These are phyloP conservation scores for Colletotrichum viniferum DNA, from an alignment of 2,329 filamentous ascomycete genomes.

Conservation along the genomic window DNA sequence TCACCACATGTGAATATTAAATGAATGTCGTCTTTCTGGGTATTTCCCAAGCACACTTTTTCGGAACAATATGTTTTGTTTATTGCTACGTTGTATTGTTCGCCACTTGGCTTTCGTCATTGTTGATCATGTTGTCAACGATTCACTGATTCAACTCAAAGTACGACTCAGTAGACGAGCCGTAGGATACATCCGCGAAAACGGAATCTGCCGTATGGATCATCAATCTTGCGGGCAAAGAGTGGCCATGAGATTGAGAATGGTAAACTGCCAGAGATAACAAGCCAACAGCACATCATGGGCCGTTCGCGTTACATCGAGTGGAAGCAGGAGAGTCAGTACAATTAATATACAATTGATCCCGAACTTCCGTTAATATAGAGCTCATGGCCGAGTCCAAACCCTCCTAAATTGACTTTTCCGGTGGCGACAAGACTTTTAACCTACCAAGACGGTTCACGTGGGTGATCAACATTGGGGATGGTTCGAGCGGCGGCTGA, in stretches of 20 bases:
- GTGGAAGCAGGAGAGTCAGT: background rate
- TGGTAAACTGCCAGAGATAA: background rate
- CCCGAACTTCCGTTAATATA: background rate
- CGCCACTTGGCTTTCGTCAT: background rate
- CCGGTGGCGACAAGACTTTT: background rate
- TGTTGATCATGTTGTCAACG: background rate
- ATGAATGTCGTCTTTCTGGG: background rate
- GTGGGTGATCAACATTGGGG: background rate
- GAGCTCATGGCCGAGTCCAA: background rate
- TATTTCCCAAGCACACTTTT: background rate
- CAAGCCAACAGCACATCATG: background rate
- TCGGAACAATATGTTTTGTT: background rate
- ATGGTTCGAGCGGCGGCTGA: background rate
- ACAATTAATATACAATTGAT: background rate
- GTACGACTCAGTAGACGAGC: background rate
- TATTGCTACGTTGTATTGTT: background rate
- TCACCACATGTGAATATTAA: background rate
- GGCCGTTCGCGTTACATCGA: rapidly evolving
- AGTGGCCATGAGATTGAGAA: rapidly evolving
- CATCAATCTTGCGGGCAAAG: background rate
- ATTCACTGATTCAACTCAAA: background rate
- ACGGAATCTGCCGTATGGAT: background rate
- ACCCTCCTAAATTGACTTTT: background rate
- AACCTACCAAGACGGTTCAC: background rate
- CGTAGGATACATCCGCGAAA: background rate